These are phyloP conservation scores for Chalciporus piperatus DNA, from an alignment of 768 basidiomycete species.

Conservation along the genomic window DNA sequence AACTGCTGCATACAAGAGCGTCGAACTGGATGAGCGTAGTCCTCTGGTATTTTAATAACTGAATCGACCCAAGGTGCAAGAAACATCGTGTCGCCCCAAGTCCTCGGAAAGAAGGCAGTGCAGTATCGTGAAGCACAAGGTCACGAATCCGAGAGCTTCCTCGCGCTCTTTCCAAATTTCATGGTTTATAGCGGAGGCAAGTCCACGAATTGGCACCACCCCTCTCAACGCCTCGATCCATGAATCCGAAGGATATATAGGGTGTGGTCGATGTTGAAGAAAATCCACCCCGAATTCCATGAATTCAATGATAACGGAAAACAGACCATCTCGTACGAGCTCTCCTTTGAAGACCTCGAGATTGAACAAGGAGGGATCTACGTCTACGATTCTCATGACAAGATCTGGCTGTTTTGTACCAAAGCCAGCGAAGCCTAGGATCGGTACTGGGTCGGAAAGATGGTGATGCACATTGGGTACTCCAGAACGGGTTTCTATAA, in stretches of 20 bases:
- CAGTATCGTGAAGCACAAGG: conserved; percentile 64
- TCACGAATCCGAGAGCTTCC: conserved; percentile 50
- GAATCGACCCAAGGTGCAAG: neutral
- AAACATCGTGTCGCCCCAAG: neutral
- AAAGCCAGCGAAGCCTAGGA: too few relatives aligned
- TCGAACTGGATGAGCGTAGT: conserved; percentile 65
- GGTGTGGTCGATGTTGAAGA: conserved; percentile 40
- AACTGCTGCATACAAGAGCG: conserved; percentile 64
- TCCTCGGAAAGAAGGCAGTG: conserved; percentile 50
- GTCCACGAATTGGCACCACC: conserved; percentile 52
- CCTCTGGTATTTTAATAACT: neutral
- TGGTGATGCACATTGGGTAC: conserved; percentile 48
- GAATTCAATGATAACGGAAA: too few relatives aligned
- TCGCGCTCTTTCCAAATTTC: conserved; percentile 50
- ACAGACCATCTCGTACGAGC: too few relatives aligned
- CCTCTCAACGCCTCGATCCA: conserved; percentile 41
- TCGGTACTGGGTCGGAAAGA: conserved; percentile 58
- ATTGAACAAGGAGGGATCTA: too few relatives aligned
- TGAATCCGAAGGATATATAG: conserved; percentile 50
- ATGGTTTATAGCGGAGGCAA: conserved; percentile 45
- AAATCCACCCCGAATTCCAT: too few relatives aligned
- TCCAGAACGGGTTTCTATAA: conserved; percentile 38
- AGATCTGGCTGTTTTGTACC: too few relatives aligned
- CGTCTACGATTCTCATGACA: too few relatives aligned
- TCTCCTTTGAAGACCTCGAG: too few relatives aligned